Conservation (phyloP, 352 stramenopile species). For the Phytophthora rubi region DNA sequence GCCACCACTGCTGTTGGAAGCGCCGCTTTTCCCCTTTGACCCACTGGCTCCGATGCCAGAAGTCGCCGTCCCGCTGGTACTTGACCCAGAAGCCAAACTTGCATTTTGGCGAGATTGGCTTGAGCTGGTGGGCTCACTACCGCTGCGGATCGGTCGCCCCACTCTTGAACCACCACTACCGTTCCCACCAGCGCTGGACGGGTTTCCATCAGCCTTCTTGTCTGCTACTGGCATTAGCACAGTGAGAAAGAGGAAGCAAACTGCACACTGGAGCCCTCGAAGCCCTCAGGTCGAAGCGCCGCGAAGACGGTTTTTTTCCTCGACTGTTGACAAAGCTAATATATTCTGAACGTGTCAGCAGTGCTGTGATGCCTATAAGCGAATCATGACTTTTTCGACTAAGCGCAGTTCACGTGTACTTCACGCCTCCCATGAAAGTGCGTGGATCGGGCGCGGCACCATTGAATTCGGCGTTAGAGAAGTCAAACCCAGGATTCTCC, state of each 20-base stretch:
- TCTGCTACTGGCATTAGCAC: conserved; percentile 23
- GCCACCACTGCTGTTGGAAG: conserved; percentile 15
- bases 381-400: no score
- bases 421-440: conserved; percentile 97
- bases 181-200: conserved; percentile 37
- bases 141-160: conserved; percentile 47
- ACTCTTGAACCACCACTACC: conserved; percentile 26
- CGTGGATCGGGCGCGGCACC: conserved; percentile 94
- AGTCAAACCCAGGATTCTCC: conserved; percentile 99
- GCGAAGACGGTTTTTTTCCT: conserved; percentile 19
- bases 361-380: neutral
- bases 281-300: conserved; percentile 5
- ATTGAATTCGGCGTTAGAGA: conserved; percentile 97
- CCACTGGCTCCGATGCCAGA: conserved; percentile 4
- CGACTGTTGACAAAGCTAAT: conserved; percentile 25
- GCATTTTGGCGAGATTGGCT: conserved; percentile 21
- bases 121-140: conserved; percentile 33
- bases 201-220: conserved; percentile 35
- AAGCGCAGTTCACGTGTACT: conserved; percentile 65
- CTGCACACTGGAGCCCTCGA: neutral
- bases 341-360: conserved; percentile 21
- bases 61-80: conserved; percentile 1
- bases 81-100: conserved; percentile 17
- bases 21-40: conserved; percentile 19
- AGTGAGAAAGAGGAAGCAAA: neutral